Evolutionary conservation across 169 alveolate genomes (phyloP), one percentile per base, ranked within the genome.

Genomic region (Babesia bigemina): DNA sequence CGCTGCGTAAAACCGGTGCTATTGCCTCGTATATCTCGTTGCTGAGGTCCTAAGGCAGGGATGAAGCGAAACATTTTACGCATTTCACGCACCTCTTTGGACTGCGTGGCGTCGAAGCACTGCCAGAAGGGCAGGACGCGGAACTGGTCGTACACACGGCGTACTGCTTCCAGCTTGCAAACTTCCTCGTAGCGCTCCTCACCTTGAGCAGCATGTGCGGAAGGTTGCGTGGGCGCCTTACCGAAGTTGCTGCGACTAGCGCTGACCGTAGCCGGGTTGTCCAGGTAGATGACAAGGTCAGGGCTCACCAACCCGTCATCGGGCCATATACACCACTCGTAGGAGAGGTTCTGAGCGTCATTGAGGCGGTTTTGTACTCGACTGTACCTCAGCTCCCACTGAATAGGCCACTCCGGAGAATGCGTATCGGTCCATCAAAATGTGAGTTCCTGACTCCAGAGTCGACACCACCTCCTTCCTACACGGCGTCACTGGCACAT

Each of bases 381-480:
- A 14, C 49, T 63, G 10, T 61, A 87, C 92, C 87, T 84, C 83
- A 13, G 97, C 98, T 4, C 99, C 99, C 14, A 96, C 92, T 0
- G 99, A 94, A 73, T 95, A 96, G 29, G 98, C 97, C 17, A 96
- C 95, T 36, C 99, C 99, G 19, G 98, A 95, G 84, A 86, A 96
- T 0, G 98, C 96, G 75, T 96, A 96, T 71, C 99, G 74, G 66
- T 96, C 99, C 75, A 96, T 88, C 4, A 96, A 78, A 13, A 96
- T 90, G 81, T 91, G 86, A 4, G 77, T 76, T 21, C 98, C 99
- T 21, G 75, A 74, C 21, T 81, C 60, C 28, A 96, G 75, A n/a
- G 65, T 65, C 24, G 78, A 50, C 55, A 73, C 74, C 21, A 96
- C 94, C 39, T 85, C 84, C 33, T 92, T 88, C 86, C 93, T 76